Evolutionary conservation across 2,329 filamentous ascomycete genomes (phyloP), one percentile per base, ranked within the genome.

Genomic region (Colletotrichum noveboracense): DNA sequence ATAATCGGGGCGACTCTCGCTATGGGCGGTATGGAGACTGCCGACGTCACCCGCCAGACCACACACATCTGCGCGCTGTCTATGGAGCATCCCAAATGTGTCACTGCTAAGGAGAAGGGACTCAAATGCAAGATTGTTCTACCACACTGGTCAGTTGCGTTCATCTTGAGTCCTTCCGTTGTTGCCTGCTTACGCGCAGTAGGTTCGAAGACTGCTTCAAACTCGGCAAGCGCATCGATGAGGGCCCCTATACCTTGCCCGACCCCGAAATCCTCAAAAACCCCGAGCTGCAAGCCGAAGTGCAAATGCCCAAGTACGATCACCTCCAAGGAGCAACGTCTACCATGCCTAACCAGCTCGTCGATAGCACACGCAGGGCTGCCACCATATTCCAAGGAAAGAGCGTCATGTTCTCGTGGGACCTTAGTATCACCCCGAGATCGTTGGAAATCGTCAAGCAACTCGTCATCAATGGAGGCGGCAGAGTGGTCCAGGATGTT

Each of bases 151-250:
- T 26, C 26, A 26, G 26, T 26, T 26, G 26, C 26, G 26, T 26
- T 6, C 26, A 26, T 26, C 26, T 26, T 26, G 26, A 6, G 5
- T 26, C 26, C 26, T 26, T 26, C 26, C 26, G 26, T 26, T 26
- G 26, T 26, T 26, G 26, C 26, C 26, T 26, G 26, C 26, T 26
- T 26, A 26, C 26, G 5, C 5, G 5, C 5, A 6, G 26, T 26
- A 26, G 26, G 26, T 98, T 99, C 82, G 96, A 98, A 80, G 96
- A 98, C 83, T 99, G 97, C 85, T 91, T 99, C 79, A 97, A 95
- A 84, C 91, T 99, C 32, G 96, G 96, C 66, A 96, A 95, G 84
- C 93, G 95, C 75, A 98, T 99, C 79, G 94, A 95, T 79, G 97
- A 99, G 83, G 87, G 88, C 8, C 97, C 97, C 1, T 99, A 99